Percentiles rank a stretch among this genome's conserved stretches.
These are phyloP conservation scores for Lyophyllum shimeji DNA, from an alignment of 768 basidiomycete genomes.

Conservation along the genomic window DNA sequence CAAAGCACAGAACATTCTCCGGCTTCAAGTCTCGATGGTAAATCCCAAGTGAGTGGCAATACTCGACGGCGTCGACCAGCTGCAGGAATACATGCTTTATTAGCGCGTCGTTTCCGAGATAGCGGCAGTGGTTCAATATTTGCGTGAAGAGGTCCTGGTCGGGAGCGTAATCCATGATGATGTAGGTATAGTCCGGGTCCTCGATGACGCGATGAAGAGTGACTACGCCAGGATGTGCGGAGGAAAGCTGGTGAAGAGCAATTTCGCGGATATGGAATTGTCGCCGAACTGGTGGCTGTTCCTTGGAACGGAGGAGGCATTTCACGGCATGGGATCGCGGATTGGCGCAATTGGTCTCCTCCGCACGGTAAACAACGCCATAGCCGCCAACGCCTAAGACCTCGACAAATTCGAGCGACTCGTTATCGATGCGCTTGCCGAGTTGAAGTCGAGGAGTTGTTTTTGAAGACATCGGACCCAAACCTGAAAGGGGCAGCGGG, in stretches of 20 bases:
- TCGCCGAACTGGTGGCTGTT: slow-evolving; percentile 55
- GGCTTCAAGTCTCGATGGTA: slow-evolving; percentile 98
- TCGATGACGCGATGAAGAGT: slow-evolving; percentile 88
- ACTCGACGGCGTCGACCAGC: slow-evolving; percentile 89
- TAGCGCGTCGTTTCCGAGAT: slow-evolving; percentile 79
- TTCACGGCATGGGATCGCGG: slow-evolving; percentile 83
- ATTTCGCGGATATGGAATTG: slow-evolving; percentile 89
- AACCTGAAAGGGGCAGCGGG: slow-evolving; percentile 5
- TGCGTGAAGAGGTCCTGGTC: slow-evolving; percentile 93
- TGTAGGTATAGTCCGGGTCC: slow-evolving; percentile 77
- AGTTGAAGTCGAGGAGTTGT: slow-evolving; percentile 44
- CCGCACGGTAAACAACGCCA: slow-evolving; percentile 91
- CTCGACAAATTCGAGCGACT: slow-evolving; percentile 78
- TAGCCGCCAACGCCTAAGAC: slow-evolving; percentile 93
- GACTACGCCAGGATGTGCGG: slow-evolving; percentile 79
- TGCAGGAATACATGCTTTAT: slow-evolving; percentile 93
- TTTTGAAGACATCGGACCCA: slow-evolving; percentile 16
- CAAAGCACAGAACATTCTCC: slow-evolving; percentile 90
- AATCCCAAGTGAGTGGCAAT: slow-evolving; percentile 89
- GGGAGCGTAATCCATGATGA: slow-evolving; percentile 91
- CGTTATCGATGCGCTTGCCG: slow-evolving; percentile 83
- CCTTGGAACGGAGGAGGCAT: slow-evolving; percentile 65
- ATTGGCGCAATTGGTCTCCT: slow-evolving; percentile 53
- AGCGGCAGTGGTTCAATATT: slow-evolving; percentile 75
- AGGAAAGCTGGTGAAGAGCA: slow-evolving; percentile 71